These are phyloP conservation scores for Penicillium angulare DNA, from an alignment of 495 filamentous ascomycete species.

Conservation along the genomic window DNA sequence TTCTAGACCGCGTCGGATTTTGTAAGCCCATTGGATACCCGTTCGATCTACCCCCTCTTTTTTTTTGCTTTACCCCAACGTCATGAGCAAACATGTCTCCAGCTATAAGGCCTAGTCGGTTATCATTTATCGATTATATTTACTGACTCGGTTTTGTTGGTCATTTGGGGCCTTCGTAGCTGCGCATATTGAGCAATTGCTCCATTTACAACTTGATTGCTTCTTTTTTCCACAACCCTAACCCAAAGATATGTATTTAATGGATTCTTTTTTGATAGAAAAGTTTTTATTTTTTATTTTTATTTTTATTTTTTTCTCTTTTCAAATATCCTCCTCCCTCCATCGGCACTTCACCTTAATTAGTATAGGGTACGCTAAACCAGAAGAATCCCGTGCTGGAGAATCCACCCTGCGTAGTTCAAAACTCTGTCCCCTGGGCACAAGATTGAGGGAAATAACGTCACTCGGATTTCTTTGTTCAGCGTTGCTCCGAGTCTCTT, in stretches of 20 bases:
- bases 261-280: no score
- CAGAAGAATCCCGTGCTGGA: background rate
- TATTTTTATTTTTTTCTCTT: slow-evolving; percentile 2
- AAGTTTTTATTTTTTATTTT: background rate
- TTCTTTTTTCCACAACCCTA: background rate
- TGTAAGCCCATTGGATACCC: slow-evolving; percentile 1
- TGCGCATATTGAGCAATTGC: slow-evolving; percentile 2
- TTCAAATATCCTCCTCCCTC: background rate
- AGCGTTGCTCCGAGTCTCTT: slow-evolving; percentile 1
- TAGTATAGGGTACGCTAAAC: background rate
- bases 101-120: background rate
- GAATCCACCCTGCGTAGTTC: background rate
- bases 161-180: background rate
- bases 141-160: no score
- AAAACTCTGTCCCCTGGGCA: background rate
- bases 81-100: slow-evolving; percentile 7
- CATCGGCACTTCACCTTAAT: background rate
- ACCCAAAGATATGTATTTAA: no score
- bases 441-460: slow-evolving; percentile 1
- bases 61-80: background rate
- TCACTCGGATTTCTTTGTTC: slow-evolving; percentile 7
- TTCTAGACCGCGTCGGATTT: slow-evolving; percentile 3
- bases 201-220: background rate
- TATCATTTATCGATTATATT: no score
- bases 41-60: slow-evolving; percentile 6